phyloP scores from a whole-genome alignment of 2,329 filamentous ascomycete species.

The Claviceps capensis region DNA sequence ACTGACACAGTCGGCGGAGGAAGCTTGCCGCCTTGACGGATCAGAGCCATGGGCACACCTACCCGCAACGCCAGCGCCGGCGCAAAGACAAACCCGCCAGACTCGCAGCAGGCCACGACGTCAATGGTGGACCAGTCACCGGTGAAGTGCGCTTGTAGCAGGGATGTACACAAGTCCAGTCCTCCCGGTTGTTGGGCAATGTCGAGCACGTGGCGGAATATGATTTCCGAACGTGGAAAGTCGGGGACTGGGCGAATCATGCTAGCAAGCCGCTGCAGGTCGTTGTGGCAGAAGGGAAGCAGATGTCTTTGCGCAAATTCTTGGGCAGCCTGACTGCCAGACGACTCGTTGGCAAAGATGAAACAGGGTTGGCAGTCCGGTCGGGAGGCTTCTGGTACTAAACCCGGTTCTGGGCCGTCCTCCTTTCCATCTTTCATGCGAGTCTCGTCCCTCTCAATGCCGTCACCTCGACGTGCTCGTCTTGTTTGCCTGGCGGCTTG shows the following conservation, averaged over 20 bases:
- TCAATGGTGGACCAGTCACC: slow-evolving; percentile 33
- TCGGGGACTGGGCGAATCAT: slow-evolving; percentile 36
- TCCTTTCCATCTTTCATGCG: too few species aligned
- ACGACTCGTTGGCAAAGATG: slow-evolving; percentile 35
- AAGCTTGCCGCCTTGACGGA: slow-evolving; percentile 44
- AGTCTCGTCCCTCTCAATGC: background rate
- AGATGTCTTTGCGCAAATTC: slow-evolving; percentile 28
- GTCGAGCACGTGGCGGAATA: slow-evolving; percentile 45
- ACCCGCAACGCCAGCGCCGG: slow-evolving; percentile 31
- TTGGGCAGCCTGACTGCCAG: slow-evolving; percentile 23
- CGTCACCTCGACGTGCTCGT: slow-evolving; percentile 18
- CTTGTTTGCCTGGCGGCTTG: slow-evolving; percentile 24
- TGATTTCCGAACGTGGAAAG: slow-evolving; percentile 36
- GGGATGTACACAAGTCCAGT: slow-evolving; percentile 33
- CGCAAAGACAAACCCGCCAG: slow-evolving; percentile 42
- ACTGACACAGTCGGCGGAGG: slow-evolving; percentile 40
- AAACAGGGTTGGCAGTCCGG: slow-evolving; percentile 23
- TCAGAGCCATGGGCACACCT: slow-evolving; percentile 29
- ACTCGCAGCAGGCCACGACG: slow-evolving; percentile 38
- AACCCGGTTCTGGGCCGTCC: background rate
- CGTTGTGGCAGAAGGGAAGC: slow-evolving; percentile 9
- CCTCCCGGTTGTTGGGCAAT: slow-evolving; percentile 39
- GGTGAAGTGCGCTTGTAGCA: slow-evolving; percentile 32
- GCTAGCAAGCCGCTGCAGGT: slow-evolving; percentile 29
- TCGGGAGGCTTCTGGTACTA: background rate